Base-by-base conservation (phyloP, 2,329 filamentous ascomycete genomes). In the Madurella mycetomatis region DNA sequence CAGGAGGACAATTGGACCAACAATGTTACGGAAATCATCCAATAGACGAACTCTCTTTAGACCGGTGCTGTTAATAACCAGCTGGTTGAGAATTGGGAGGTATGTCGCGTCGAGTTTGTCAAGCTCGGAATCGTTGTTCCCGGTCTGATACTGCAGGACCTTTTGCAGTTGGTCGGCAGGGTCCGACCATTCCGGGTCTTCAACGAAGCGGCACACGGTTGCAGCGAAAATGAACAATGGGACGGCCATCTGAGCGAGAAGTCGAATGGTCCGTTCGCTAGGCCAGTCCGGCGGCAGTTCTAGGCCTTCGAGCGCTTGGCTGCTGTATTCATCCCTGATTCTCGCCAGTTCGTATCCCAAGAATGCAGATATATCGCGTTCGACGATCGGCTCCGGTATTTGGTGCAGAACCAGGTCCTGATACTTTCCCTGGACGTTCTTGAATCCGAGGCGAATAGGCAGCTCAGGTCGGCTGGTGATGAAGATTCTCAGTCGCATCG, bases 311-410 rank as follows among this genome's bases (percentile, higher is more conserved):
- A n/a, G n/a, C n/a, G n/a, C n/a, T n/a, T n/a, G n/a, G n/a, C 40
- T 39, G 18, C 67, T 68, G 16, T 64, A 66, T 0, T 64, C 43
- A 0, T 58, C 15, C 15, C 62, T 56, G 8, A 76, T 71, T 4
- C 48, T 48, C 1, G 34, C 42, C 7, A 76, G 61, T 39, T 69
- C 56, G 15, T 67, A 18, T 2, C 52, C n/a, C 1, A 76, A 46
- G 55, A 67, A 76, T 7, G 60, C 17, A 0, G 32, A 32, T 13
- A 78, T 70, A 40, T 78, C 75, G 0, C 66, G 61, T 47, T 69
- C 53, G 3, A 77, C 63, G 1, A 67, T 48, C 0, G 48, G 18
- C 13, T 58, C 12, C 0, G 64, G 25, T 25, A 25, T 25, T 7
- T 7, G 25, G 7, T 25, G 25, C 25, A 4, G 25, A 25, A 7